Evolutionary conservation across 2,329 filamentous ascomycete species (phyloP), one percentile per base, ranked within the genome.

Genomic region (Cladosporium velox): DNA sequence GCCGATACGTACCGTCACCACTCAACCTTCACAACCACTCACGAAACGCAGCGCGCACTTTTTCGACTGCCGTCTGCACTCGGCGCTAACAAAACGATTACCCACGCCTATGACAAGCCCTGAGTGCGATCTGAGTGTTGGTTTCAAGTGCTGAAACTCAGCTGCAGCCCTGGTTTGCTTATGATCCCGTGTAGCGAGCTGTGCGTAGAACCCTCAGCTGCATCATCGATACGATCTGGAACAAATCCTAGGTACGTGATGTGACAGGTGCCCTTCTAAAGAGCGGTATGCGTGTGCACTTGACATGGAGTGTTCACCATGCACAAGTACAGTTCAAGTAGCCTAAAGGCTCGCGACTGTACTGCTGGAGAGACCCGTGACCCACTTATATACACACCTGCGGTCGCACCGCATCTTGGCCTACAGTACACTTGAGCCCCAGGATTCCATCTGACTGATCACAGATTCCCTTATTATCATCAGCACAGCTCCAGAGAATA

Each of bases 61-160:
- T 34, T 26, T 49, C 0, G 47, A 41, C 51, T 55, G 61, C 51
- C 61, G 61, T 26, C n/a, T 55, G 30, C 38, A 21, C 21, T 47
- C 26, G 34, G 51, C 51, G 51, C 61, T 52, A 64, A 64, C 41
- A 38, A 64, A 35, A 52, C 51, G 24, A 30, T 54, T 55, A 30
- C 18, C n/a, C 34, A 34, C 24, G 34, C 51, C 49, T 21, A 24
- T 35, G 51, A 44, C 51, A 28, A 35, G n/a, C 34, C 21, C 15
- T 55, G 26, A 55, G 34, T 34, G 24, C 18, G 35, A 28, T 57
- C 35, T 30, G 44, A 52, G 51, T 54, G 61, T 64, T 64, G 61
- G 61, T 64, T 47, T 62, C 44, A 47, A 47, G 7, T n/a, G 3
- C 14, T 62, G 59, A 52, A 62, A 62, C 59, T 41, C 59, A 62